Base-by-base conservation (phyloP, 129 eudicot species). In the Artemisia argyi region DNA sequence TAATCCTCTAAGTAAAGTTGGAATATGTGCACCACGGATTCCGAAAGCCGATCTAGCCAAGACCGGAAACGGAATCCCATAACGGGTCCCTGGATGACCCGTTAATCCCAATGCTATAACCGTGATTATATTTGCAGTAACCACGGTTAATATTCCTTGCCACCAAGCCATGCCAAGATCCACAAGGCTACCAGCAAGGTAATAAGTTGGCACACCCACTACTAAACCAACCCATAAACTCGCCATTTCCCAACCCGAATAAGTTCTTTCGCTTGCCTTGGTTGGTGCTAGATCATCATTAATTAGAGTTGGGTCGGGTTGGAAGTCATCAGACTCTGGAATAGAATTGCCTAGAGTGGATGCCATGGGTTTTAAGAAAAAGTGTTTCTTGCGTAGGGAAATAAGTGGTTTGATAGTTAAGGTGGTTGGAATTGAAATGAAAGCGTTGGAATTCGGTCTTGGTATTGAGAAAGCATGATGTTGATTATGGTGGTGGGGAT, bases 101-200 rank as follows among this genome's bases (percentile, higher is more conserved):
- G 87, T 93, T 49, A 93, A 91, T 59, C 89, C 74, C 16, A 93
- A 61, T 0, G 98, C 97, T 55, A 85, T 61, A 3, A 93, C 71
- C 11, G 88, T 69, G 76, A 93, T 79, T 11, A 87, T 14, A 61
- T 93, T 93, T 24, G 97, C 98, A 0, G 87, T 79, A 8, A 93
- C 90, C 1, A 93, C 96, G 3, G 97, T 93, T 42, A 91, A 83
- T 61, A 93, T 90, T 1, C 97, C 98, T 72, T 93, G 98, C 97
- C 97, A 93, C 97, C 97, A 93, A 10, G 98, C 73, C 98, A 93
- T 93, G 3, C 98, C 98, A 16, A 93, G 89, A 74, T 93, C 98
- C 68, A 93, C 98, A 5, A 93, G 88, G 82, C 96, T 87, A 0
- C 98, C 98, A 10, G 98, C 98, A 4, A 93, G 87, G 85, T 93